Base-by-base conservation (phyloP, 2,329 filamentous ascomycete species). In the Cryphonectria naterciae region DNA sequence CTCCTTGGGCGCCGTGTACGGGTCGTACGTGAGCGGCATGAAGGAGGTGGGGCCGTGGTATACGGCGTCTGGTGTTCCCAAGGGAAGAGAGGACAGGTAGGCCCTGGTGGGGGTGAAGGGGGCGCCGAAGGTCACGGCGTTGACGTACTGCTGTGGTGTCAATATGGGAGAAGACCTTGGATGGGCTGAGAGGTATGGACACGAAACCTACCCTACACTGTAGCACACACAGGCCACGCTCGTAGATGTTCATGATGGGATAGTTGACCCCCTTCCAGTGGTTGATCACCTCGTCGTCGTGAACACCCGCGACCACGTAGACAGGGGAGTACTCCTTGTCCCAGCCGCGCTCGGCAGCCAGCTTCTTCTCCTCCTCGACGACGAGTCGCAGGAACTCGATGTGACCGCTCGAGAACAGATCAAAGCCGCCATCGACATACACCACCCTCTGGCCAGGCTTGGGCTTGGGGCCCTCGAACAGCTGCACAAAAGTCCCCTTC, bases 221-320 rank as follows among this genome's bases (percentile, higher is more conserved):
- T 73, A 98, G 84, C 41, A 98, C 95, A 79, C 96, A 99, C 32
- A 99, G 89, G 1, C 95, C 95, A 58, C 96, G 92, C 85, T 99
- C 96, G 77, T 95, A 97, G 70, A 97, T 95, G 84, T 98, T 99
- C 96, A 99, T 99, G 83, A 99, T 98, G 37, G 96, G 96, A 79
- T 98, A 99, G 83, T 99, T 99, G 77, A 98, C 87, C 49, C 96
- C 95, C 83, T 98, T 98, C 92, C 94, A 97, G 77, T 92, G 86
- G 82, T 99, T 99, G 81, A 99, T 97, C 72, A 97, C 94, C 74
- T 92, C 90, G 80, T 99, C 96, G 77, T 97, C 93, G 81, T 99
- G 96, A 35, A 99, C 91, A 65, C 96, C 96, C 2, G 94, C 95
- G 60, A 98, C 89, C n/a, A 99, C 87, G 79, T 93, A 98, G 8